Conservation (phyloP, 257 asterid genomes). For the Ilex aquifolium region DNA sequence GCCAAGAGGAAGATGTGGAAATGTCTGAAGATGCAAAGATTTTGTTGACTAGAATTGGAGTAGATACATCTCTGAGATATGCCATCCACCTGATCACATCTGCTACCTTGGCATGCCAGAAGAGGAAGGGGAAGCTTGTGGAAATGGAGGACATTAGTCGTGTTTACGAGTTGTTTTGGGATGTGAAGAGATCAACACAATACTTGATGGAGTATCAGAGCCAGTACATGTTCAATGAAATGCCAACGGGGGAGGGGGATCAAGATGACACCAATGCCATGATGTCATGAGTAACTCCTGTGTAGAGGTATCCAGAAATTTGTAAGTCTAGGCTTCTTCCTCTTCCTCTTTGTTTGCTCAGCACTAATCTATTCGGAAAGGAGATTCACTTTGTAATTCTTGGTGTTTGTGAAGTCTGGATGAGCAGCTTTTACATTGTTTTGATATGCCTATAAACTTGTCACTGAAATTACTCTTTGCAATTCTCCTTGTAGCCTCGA, state of each 20-base stretch:
- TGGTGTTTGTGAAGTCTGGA: too few relatives aligned
- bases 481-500: too few relatives aligned
- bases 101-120: constrained; percentile 73
- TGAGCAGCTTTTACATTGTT: too few relatives aligned
- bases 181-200: constrained; percentile 79
- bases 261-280: constrained; percentile 54
- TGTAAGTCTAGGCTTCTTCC: too few relatives aligned
- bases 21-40: constrained; percentile 81
- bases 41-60: constrained; percentile 78
- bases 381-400: too few relatives aligned
- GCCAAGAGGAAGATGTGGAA: constrained; percentile 86
- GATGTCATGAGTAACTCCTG: constrained; percentile 32
- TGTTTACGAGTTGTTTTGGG: constrained; percentile 77
- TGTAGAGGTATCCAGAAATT: too few relatives aligned
- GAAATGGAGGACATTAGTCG: constrained; percentile 85
- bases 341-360: too few relatives aligned
- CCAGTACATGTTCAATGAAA: constrained; percentile 85
- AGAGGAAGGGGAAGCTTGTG: constrained; percentile 65
- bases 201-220: constrained; percentile 91
- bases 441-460: too few relatives aligned
- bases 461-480: too few relatives aligned
- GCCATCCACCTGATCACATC: constrained; percentile 77
- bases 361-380: too few relatives aligned
- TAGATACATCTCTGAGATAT: constrained; percentile 74
- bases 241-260: constrained; percentile 37